Evolutionary conservation across 345 rosid genomes (phyloP), one percentile per base, ranked within the genome.

Genomic region (Citrus cavaleriei): DNA sequence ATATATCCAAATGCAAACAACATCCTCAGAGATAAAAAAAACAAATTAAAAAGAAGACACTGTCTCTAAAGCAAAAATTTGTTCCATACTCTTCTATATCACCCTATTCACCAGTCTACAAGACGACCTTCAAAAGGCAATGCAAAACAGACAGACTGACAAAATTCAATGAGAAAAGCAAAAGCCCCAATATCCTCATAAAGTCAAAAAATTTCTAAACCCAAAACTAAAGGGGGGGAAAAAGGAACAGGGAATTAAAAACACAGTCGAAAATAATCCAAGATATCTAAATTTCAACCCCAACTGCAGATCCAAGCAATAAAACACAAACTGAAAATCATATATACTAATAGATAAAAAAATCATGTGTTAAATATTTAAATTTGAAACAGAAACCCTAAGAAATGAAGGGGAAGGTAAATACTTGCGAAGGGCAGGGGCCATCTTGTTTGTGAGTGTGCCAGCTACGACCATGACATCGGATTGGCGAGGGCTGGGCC

Each of bases 391-490:
- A 65, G 30, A 66, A 82, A 82, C 76, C 82, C 82, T 73, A 72
- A 42, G 3, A 64, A 30, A 78, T 24, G 22, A 63, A 13, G 22
- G 19, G 5, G 19, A 38, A 0, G 60, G 61, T 21, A 63, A 89
- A 62, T 90, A 95, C 98, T 87, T 96, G 89, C 99, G 94, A 74
- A 96, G 97, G 30, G 99, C 99, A 27, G 99, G 99, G 71, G 98
- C 99, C 99, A 96, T 96, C 90, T 96, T 96, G 72, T 96, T 96
- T 80, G 99, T 96, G 74, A 96, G 98, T 10, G 99, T 96, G 10
- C 99, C 99, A 12, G 99, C 99, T 38, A 96, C 99, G 79, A 96
- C 90, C 99, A 96, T 96, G 80, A 97, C 90, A 86, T 96, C 99
- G 22, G 99, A 96, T 79, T 96, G 99, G 2, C 99, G 92, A 60